Conservation (phyloP, 2,329 filamentous ascomycete genomes). For the Colletotrichum chrysophilum region DNA sequence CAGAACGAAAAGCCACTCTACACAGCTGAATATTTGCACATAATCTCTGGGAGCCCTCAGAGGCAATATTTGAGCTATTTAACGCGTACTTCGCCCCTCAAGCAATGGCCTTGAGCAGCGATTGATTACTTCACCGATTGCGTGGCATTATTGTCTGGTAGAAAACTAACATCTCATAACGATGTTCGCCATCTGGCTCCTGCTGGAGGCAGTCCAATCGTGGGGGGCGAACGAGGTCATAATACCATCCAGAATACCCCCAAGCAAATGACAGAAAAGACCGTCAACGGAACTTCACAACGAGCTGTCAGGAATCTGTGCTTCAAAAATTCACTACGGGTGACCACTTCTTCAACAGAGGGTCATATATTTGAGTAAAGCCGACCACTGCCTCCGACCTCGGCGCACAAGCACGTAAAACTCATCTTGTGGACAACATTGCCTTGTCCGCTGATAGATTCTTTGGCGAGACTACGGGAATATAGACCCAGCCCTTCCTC, state of each 20-base stretch:
- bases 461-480: not conserved
- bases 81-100: no score
- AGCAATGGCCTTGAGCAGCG: no score
- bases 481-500: not conserved
- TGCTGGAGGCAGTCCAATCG: not conserved
- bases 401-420: not conserved
- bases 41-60: no score
- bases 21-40: no score
- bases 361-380: not conserved
- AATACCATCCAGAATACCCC: not conserved
- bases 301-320: no score
- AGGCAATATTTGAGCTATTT: no score
- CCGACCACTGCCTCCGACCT: not conserved
- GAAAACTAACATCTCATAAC: not conserved
- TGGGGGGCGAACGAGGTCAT: not conserved
- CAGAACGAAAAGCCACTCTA: no score
- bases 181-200: rapidly evolving
- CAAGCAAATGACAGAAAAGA: not conserved
- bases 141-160: not conserved
- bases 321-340: not conserved
- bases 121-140: no score
- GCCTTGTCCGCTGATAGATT: not conserved
- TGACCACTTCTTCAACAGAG: not conserved
- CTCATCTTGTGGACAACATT: not conserved
- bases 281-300: not conserved